A percentile compares a stretch with the other conserved stretches of the same genome.
Conservation (phyloP, 2,329 filamentous ascomycete species). For the Epicoccum sorghinum region DNA sequence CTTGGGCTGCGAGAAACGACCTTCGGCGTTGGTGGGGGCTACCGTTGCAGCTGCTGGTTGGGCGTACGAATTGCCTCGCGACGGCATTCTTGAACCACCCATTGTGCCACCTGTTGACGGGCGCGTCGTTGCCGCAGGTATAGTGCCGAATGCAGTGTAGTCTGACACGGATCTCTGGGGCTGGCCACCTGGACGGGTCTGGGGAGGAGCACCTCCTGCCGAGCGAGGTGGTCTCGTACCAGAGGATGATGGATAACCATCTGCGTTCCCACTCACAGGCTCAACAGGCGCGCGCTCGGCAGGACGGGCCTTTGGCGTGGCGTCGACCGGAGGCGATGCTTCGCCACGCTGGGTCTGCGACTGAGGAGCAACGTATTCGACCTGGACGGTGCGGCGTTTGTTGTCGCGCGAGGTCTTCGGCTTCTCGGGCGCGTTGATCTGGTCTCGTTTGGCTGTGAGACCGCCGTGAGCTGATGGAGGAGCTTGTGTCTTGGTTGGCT, state of each 20-base stretch:
- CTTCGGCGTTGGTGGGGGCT: constrained; percentile 86
- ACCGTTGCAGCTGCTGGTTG: constrained; percentile 87
- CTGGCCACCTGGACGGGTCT: constrained; percentile 48
- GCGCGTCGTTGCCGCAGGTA: constrained; percentile 55
- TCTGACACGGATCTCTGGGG: constrained; percentile 61
- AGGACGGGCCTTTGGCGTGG: constrained; percentile 55
- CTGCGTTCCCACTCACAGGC: constrained; percentile 39
- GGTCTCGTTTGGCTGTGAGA: constrained; percentile 74
- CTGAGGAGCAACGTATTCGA: constrained; percentile 93
- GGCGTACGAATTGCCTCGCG: constrained; percentile 78
- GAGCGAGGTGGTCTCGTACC: constrained; percentile 30
- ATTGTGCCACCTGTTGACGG: constrained; percentile 85
- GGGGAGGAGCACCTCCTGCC: constrained; percentile 35
- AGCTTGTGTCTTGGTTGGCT: constrained; percentile 72
- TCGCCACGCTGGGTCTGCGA: constrained; percentile 82
- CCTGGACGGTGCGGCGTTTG: constrained; percentile 92
- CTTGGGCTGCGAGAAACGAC: constrained; percentile 80
- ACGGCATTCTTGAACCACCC: constrained; percentile 66
- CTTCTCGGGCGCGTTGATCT: constrained; percentile 70
- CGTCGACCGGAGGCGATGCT: constrained; percentile 41
- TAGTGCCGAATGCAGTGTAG: constrained; percentile 49
- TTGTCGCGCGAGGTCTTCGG: constrained; percentile 75
- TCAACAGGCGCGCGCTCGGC: constrained; percentile 59
- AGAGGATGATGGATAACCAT: constrained; percentile 44
- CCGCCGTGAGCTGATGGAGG: constrained; percentile 59